These are phyloP conservation scores for Rhynchosporium agropyri DNA, from an alignment of 2,329 filamentous ascomycete species.

Conservation along the genomic window DNA sequence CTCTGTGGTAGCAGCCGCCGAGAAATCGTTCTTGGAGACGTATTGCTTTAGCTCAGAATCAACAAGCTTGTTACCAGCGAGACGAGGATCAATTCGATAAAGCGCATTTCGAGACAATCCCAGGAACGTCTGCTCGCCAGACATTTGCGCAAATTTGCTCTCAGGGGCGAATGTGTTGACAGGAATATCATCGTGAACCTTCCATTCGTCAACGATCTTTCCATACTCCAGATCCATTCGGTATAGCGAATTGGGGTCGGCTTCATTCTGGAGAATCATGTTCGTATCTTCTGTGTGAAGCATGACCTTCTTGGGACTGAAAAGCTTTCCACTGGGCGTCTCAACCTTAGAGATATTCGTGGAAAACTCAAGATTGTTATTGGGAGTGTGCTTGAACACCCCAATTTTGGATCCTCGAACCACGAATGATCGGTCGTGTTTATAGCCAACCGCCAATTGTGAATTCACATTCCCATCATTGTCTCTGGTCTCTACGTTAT, in stretches of 20 bases:
- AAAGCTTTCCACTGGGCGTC: slow-evolving; percentile 82
- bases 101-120: slow-evolving; percentile 91
- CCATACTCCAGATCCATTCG: slow-evolving; percentile 98
- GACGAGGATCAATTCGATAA: slow-evolving; percentile 89
- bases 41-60: slow-evolving; percentile 95
- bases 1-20: slow-evolving; percentile 88
- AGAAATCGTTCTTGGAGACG: slow-evolving; percentile 95
- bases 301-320: slow-evolving; percentile 76
- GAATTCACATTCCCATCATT: slow-evolving; percentile 87
- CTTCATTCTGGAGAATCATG: slow-evolving; percentile 43
- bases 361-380: slow-evolving; percentile 92
- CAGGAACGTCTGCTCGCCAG: slow-evolving; percentile 89
- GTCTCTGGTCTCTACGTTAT: slow-evolving; percentile 68
- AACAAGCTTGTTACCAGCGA: slow-evolving; percentile 89
- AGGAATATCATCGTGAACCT: slow-evolving; percentile 93
- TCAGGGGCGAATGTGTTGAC: slow-evolving; percentile 92
- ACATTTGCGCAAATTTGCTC: slow-evolving; percentile 98
- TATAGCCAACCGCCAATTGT: slow-evolving; percentile 93
- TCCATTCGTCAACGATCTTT: slow-evolving; percentile 98
- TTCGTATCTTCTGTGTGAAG: slow-evolving; percentile 43
- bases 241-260: slow-evolving; percentile 88
- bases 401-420: slow-evolving; percentile 97
- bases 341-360: slow-evolving; percentile 97
- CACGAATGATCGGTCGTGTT: slow-evolving; percentile 95
- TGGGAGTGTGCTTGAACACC: slow-evolving; percentile 93